A percentile compares a stretch with the other conserved stretches of the same genome.
phyloP scores from a whole-genome alignment of 495 filamentous ascomycete genomes.

The Penicillium goetzii region DNA sequence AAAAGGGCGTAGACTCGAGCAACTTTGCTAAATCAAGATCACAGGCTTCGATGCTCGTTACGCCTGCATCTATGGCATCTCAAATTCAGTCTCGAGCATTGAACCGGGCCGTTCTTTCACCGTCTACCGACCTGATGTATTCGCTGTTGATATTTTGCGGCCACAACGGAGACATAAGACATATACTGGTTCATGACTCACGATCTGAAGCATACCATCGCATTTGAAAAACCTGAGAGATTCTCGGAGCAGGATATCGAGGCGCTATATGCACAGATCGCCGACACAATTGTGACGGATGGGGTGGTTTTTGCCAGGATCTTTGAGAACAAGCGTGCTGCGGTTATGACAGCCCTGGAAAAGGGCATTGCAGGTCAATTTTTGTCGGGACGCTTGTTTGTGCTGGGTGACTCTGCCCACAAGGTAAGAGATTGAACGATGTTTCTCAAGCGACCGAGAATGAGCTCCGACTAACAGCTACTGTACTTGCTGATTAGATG shows the following conservation, averaged over 20 bases:
- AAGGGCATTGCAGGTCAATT: not conserved
- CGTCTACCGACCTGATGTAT: not conserved
- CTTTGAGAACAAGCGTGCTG: not conserved
- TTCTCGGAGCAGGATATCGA: not conserved
- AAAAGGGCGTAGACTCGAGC: not conserved
- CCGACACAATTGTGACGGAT: conserved; percentile 1
- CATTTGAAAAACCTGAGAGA: not conserved
- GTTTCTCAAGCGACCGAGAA: not conserved
- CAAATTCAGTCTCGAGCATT: not conserved
- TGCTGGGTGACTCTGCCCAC: not conserved
- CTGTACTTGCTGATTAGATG: not conserved
- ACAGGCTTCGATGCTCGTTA: not conserved
- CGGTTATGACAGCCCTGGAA: not conserved
- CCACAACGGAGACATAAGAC: not conserved
- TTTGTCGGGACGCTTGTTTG: not conserved
- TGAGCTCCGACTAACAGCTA: not conserved
- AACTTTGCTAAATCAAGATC: not conserved
- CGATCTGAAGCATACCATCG: not conserved
- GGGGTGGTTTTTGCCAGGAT: not conserved
- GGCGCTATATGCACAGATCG: not conserved
- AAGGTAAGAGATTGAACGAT: not conserved
- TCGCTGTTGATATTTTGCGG: conserved; percentile 2
- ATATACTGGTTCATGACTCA: not conserved
- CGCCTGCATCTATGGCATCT: not conserved
- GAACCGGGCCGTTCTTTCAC: conserved; percentile 2